Evolutionary conservation across 352 stramenopile genomes (phyloP), one percentile per base, ranked within the genome.

Genomic region (Phytophthora multivora): DNA sequence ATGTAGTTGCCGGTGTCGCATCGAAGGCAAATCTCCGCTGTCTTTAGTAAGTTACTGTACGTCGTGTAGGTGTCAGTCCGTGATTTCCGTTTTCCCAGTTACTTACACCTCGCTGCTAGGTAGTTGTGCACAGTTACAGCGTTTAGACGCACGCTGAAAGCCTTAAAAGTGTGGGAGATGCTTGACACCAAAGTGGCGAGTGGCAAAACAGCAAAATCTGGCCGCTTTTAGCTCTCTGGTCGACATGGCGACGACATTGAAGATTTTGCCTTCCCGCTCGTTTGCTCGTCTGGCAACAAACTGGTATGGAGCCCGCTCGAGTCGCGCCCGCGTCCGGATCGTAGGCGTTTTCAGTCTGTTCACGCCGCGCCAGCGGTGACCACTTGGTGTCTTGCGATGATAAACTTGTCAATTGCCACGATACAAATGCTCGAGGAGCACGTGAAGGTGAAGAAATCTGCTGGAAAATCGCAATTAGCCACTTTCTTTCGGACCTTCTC

Each of bases 231-330:
- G 33, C 48, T 45, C 48, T 54, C 35, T 54, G 28, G 19, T 54
- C 48, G 48, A 54, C 19, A 35, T 21, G 31, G 31, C 31, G 48
- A 45, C 48, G 42, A 43, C 16, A 10, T 45, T 43, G 46, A 39
- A 51, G 43, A 51, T 39, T n/a, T 39, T 48, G 18, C 28, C 28
- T 48, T 48, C 41, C 19, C 48, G 48, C 18, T 54, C 48, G 48
- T 54, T 13, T 19, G 33, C 36, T 57, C 23, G 50, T 46, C 18
- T 23, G 23, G 5, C 12, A 25, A 12, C 15, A 40, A 9, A 30
- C 36, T 57, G 50, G 50, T 57, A 57, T 57, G 50, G 50, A 57
- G 50, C 16, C 30, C 28, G 26, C 36, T 6, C 50, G n/a, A 57
- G 15, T 38, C 23, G 28, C 25, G 15, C 33, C 6, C 28, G 35